phyloP scores from a whole-genome alignment of 1,139 yeast genomes.

The Saccharomycopsis hybrid region DNA sequence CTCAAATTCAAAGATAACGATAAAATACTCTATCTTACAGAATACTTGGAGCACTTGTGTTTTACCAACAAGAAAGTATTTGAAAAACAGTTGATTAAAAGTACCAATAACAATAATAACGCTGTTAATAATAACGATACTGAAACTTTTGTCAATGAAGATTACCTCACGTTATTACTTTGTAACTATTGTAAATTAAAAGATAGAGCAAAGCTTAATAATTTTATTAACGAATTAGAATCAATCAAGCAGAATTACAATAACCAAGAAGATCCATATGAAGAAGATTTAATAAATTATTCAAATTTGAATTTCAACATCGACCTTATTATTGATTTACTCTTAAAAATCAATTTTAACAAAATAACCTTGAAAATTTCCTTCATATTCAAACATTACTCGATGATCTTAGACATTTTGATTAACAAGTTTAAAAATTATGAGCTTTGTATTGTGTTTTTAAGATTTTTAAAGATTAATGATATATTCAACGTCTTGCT shows the following conservation, averaged over 20 bases:
- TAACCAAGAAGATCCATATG: conserved; percentile 30
- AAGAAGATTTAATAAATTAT: conserved; percentile 24
- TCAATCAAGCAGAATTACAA: conserved; percentile 33
- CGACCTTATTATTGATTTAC: conserved; percentile 61
- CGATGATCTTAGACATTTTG: conserved; percentile 70
- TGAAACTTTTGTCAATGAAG: conserved; percentile 50
- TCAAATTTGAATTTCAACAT: conserved; percentile 48
- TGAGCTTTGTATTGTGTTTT: conserved; percentile 55
- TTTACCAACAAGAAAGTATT: conserved; percentile 10
- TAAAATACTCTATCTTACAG: conserved; percentile 58
- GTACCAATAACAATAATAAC: conserved; percentile 31
- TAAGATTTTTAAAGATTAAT: conserved; percentile 66
- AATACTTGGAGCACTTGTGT: conserved; percentile 45
- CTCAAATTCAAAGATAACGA: conserved; percentile 82
- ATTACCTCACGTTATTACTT: conserved; percentile 55
- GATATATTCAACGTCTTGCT: conserved; percentile 69
- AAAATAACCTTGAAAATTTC: conserved; percentile 58
- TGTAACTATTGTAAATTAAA: not conserved
- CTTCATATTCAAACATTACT: conserved; percentile 38
- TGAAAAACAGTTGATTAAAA: conserved; percentile 12
- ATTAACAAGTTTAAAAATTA: conserved; percentile 62
- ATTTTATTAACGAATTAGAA: conserved; percentile 46
- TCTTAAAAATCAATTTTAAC: conserved; percentile 71
- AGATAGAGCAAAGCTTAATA: conserved; percentile 41
- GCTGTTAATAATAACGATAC: not conserved